phyloP scores from a whole-genome alignment of 805 yeast species.

The Candida nemodendra region DNA sequence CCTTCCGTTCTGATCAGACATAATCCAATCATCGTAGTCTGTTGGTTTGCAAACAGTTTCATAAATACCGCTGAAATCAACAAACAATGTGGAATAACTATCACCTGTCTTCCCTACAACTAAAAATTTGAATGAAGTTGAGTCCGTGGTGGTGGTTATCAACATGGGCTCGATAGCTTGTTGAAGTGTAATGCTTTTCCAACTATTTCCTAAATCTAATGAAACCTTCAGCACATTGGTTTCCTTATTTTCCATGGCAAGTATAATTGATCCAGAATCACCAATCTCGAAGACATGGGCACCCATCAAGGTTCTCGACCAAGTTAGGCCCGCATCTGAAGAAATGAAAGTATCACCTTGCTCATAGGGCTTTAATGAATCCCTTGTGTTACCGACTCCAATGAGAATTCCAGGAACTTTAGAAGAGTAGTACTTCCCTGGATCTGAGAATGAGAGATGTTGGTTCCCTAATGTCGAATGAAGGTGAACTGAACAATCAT shows the following conservation, averaged over 20 bases:
- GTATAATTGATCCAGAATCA: slow-evolving; percentile 67
- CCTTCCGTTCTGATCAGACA: slow-evolving; percentile 1
- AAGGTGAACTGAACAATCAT: slow-evolving; percentile 27
- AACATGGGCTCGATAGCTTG: slow-evolving; percentile 38
- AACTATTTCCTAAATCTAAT: slow-evolving; percentile 62
- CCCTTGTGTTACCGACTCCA: slow-evolving; percentile 42
- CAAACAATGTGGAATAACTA: slow-evolving; percentile 39
- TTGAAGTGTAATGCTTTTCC: slow-evolving; percentile 49
- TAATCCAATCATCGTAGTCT: slow-evolving; percentile 59
- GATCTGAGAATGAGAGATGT: slow-evolving; percentile 12
- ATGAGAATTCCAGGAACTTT: slow-evolving; percentile 45
- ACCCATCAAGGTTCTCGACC: slow-evolving; percentile 57
- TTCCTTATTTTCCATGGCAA: slow-evolving; percentile 43
- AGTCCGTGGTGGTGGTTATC: slow-evolving; percentile 60
- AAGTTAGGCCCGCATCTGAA: slow-evolving; percentile 64
- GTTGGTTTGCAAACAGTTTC: slow-evolving; percentile 22
- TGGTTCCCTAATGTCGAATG: slow-evolving; percentile 35
- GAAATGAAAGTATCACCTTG: slow-evolving; percentile 54
- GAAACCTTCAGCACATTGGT: slow-evolving; percentile 48
- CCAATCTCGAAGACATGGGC: slow-evolving; percentile 58
- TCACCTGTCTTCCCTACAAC: slow-evolving; percentile 37
- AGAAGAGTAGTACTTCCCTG: slow-evolving; percentile 36
- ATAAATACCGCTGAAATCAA: slow-evolving; percentile 43
- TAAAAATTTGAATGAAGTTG: slow-evolving; percentile 58
- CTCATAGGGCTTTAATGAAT: slow-evolving; percentile 23